Evolutionary conservation across 352 stramenopile genomes (phyloP), one percentile per base, ranked within the genome.

Genomic region (Thalassiosira livingstoniorum): DNA sequence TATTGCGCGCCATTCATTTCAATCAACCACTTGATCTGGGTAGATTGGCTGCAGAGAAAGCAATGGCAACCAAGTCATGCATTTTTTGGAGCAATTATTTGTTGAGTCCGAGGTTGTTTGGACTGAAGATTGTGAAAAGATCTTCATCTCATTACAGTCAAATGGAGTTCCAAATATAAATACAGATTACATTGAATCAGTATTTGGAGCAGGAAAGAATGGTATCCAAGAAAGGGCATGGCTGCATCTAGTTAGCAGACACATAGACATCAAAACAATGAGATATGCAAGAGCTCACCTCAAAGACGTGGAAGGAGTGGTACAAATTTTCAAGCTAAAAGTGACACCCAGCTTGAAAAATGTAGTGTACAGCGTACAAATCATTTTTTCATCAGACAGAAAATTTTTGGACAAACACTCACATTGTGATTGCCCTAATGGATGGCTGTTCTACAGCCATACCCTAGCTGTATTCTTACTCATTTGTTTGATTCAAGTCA

Each of bases 281-380:
- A 53, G 45, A 57, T 53, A 47, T 4, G 42, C 54, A 39, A 42
- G 2, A 25, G 67, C 69, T 61, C 15, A 31, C 11, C 21, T 71
- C 4, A 63, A 60, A 47, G 66, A 31, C 15, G 18, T 25, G 5
- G 39, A 35, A 21, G 43, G 11, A 32, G 27, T 66, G 10, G 66
- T 65, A 4, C 25, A 47, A n/a, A 67, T 65, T 39, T 21, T 66
- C 35, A 27, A 67, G 11, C 66, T 75, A 57, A 75, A 75, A 51
- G 66, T 75, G 23, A 75, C 66, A 31, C 66, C 66, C 13, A 75
- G 66, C 66, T 66, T 75, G 66, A 75, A 75, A 45, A 75, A 45
- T 47, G 66, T 51, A 25, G 35, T 75, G 35, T 75, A 75, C 35
- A 43, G 43, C 37, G 66, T 75, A 25, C 37, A 66, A 32, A 37